Percentiles rank a stretch among this genome's conserved stretches.
phyloP scores from a whole-genome alignment of 164 flowering plant genomes.

The Akebia trifoliata region DNA sequence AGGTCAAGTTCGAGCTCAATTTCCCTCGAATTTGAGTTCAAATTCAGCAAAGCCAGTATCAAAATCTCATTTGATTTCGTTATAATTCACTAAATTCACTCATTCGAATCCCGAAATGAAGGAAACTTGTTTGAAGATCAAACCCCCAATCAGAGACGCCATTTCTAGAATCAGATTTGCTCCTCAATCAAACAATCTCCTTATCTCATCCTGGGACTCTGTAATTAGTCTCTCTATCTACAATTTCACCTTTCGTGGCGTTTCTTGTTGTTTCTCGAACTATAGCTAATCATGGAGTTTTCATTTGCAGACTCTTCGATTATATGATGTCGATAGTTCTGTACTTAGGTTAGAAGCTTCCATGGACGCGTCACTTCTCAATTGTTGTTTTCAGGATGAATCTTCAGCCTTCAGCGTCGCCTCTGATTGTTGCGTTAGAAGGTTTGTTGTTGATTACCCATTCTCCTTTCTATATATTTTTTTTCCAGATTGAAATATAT shows the following conservation, averaged over 20 bases:
- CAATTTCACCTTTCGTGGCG: not conserved
- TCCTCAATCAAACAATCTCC: constrained; percentile 67
- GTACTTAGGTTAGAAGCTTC: constrained; percentile 41
- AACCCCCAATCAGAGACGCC: constrained; percentile 52
- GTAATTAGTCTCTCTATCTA: constrained; percentile 28
- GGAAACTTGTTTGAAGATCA: constrained; percentile 36
- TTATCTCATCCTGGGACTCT: constrained; percentile 84
- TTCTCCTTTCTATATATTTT: not conserved
- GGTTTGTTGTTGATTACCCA: constrained; percentile 36
- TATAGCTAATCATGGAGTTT: not conserved
- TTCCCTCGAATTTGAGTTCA: not conserved
- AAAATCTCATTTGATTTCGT: not conserved
- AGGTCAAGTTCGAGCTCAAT: not conserved
- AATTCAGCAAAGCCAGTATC: too few relatives aligned
- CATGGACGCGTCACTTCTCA: constrained; percentile 52
- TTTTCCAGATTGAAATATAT: not conserved
- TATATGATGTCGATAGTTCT: constrained; percentile 58
- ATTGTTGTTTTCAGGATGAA: constrained; percentile 77
- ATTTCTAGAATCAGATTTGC: constrained; percentile 71
- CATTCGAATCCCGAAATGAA: constrained; percentile 30
- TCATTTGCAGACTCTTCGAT: constrained; percentile 43
- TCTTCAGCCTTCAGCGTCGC: constrained; percentile 43
- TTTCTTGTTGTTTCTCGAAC: not conserved
- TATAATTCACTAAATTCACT: not conserved
- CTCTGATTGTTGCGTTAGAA: constrained; percentile 53